Conservation (phyloP, 2,329 filamentous ascomycete genomes). For the Aspergillus luchuensis region DNA sequence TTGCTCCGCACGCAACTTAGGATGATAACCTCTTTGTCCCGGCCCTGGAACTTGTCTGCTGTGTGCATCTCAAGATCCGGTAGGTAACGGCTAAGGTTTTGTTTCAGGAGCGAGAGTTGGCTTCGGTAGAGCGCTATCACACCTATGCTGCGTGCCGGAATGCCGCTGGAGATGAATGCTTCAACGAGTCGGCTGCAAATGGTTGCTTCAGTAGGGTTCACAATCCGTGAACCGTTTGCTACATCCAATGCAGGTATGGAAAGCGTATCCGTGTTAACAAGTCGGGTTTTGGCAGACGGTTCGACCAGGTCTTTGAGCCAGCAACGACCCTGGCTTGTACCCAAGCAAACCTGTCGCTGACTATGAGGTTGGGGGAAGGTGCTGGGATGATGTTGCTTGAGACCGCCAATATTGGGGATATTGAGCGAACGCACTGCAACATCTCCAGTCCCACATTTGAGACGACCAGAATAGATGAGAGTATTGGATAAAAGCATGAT, state of each 20-base stretch:
- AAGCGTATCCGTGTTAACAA: constrained; percentile 85
- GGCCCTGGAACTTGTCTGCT: constrained; percentile 92
- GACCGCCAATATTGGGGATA: constrained; percentile 65
- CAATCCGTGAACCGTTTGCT: constrained; percentile 75
- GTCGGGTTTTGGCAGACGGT: constrained; percentile 73
- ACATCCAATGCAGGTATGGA: constrained; percentile 64
- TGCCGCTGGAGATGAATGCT: constrained; percentile 72
- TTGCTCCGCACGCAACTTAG: constrained; percentile 88
- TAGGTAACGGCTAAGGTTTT: constrained; percentile 63
- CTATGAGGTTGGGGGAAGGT: constrained; percentile 23
- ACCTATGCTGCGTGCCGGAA: constrained; percentile 76
- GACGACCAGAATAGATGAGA: constrained; percentile 85
- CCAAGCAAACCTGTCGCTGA: constrained; percentile 56
- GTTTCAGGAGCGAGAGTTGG: constrained; percentile 80
- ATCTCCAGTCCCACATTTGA: constrained; percentile 82
- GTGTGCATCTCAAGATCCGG: constrained; percentile 88
- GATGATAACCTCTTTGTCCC: constrained; percentile 91
- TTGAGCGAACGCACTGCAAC: constrained; percentile 70
- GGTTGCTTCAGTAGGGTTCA: constrained; percentile 80
- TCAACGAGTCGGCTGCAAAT: constrained; percentile 80
- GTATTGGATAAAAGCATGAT: constrained; percentile 93
- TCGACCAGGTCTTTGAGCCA: constrained; percentile 75
- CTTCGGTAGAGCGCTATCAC: constrained; percentile 97
- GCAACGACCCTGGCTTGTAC: constrained; percentile 57
- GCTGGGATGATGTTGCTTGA: constrained; percentile 59